Base-by-base conservation (phyloP, 805 yeast genomes). In the Myxozyma melibiosi region DNA sequence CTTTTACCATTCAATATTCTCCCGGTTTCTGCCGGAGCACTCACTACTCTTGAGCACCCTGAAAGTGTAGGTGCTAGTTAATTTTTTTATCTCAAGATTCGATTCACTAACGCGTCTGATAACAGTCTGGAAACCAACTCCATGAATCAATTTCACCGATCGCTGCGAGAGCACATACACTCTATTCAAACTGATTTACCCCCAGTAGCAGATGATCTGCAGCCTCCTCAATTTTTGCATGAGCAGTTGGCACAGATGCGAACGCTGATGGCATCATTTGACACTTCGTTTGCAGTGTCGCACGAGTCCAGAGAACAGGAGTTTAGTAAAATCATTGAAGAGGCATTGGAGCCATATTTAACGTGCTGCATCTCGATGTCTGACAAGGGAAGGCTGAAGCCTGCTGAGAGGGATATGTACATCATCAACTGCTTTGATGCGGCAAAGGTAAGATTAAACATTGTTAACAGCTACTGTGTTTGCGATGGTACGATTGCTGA, bases 191-290 rank as follows among this genome's bases (percentile, higher is more conserved):
- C 71, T 67, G 72, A 66, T 14, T 72, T 66, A 66, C 75, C 54
- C 69, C 70, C 37, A 58, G 78, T 16, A 69, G 68, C 43, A 50
- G 78, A 78, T 28, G 88, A 88, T 58, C 73, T 88, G 22, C 81
- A 85, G 58, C 84, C 96, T 3, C 96, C 97, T 0, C 95, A 88
- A 58, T 91, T 95, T 90, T 73, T 88, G 22, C 74, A 80, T 47
- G 85, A 82, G n/a, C 83, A 85, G 63, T 78, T 86, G 46, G 74
- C 81, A 0, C 85, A 82, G 14, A 74, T 86, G 28, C 75, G 85
- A 55, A 82, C 82, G 0, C 70, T 88, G 1, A 78, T 86, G 59
- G 83, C 82, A 27, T 69, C 72, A 34, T 72, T 72, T 49, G 76
- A 74, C 46, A 56, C 68, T 16, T 70, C 75, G 30, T 63, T 68